Evolutionary conservation across 2,329 filamentous ascomycete genomes (phyloP).

Genomic region (Colletotrichum musicola): DNA sequence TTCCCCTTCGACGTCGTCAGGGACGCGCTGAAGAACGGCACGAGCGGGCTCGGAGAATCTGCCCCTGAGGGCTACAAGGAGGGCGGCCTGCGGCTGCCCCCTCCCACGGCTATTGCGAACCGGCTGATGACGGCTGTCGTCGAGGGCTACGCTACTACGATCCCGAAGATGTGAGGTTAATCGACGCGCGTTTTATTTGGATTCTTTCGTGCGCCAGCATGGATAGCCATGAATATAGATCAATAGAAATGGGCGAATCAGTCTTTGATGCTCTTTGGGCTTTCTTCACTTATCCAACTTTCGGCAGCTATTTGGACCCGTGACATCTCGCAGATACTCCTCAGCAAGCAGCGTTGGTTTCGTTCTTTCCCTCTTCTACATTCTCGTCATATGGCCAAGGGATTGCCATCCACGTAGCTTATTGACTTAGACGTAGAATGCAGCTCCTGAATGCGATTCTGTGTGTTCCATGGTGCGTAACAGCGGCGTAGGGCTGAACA

Average conservation of each 20-base stretch:
- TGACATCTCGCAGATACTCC: neutral
- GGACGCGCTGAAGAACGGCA: constrained; percentile 77
- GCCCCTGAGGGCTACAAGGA: constrained; percentile 78
- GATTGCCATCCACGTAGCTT: too few relatives aligned
- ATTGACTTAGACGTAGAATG: neutral
- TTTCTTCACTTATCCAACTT: too few relatives aligned
- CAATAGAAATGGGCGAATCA: constrained; percentile 44
- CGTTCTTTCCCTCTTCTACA: too few relatives aligned
- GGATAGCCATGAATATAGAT: constrained; percentile 35
- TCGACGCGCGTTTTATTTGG: neutral
- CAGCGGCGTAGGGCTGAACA: constrained; percentile 31
- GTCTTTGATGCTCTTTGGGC: too few relatives aligned
- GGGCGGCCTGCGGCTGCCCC: constrained; percentile 83
- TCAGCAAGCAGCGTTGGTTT: too few relatives aligned
- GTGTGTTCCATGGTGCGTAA: constrained; percentile 3
- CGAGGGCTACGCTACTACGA: constrained; percentile 75
- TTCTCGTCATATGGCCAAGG: too few relatives aligned
- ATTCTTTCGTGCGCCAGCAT: neutral
- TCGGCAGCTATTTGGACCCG: too few relatives aligned
- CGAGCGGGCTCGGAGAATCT: constrained; percentile 74
- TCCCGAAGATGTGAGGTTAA: constrained; percentile 60
- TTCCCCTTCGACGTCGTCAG: constrained; percentile 84
- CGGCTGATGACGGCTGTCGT: constrained; percentile 85
- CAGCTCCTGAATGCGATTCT: neutral
- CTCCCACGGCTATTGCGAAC: constrained; percentile 91